Evolutionary conservation across 495 filamentous ascomycete species (phyloP), one percentile per base, ranked within the genome.

Genomic region (Penicillium pulvis): DNA sequence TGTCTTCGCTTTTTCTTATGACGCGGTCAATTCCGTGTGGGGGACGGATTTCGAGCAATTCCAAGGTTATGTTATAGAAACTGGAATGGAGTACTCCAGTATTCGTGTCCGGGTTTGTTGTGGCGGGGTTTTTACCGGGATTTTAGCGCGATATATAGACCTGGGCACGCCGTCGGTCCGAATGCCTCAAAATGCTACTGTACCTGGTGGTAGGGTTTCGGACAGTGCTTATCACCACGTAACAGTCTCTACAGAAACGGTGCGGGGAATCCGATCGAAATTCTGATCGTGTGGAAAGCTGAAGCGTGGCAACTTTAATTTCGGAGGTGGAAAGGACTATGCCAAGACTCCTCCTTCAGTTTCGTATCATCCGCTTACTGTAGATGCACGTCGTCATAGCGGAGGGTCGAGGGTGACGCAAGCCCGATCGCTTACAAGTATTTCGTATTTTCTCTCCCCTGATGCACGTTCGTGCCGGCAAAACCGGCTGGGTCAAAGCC

Each of bases 381-480:
- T 35, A 51, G 33, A 60, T 60, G 57, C 57, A 60, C 57, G 57
- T 63, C 57, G 57, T 63, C 61, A 60, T 63, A 44, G 55, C 39
- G 45, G 28, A 14, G 51, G 44, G 52, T 8, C 30, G 45, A 55
- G 36, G 42, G 20, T 43, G 62, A 68, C 65, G 65, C 65, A 68
- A 68, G 65, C 59, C 59, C 59, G 62, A 68, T 63, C 55, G 57
- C 62, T 67, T 57, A 61, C 53, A 57, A n/a, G n/a, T 54, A 31
- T 41, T 41, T 12, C 36, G 10, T 20, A 20, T 10, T 16, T 10
- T 2, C 4, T 28, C 47, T 50, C 33, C 35, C 20, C 33, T 52
- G 46, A 47, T 55, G 44, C 52, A 55, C 46, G 46, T 53, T 41
- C 51, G 23, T 16, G 31, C 51, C 52, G 54, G 57, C 17, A 53